Evolutionary conservation across 768 basidiomycete species (phyloP), one percentile per base, ranked within the genome.

Genomic region (Lactifluus subvellereus): DNA sequence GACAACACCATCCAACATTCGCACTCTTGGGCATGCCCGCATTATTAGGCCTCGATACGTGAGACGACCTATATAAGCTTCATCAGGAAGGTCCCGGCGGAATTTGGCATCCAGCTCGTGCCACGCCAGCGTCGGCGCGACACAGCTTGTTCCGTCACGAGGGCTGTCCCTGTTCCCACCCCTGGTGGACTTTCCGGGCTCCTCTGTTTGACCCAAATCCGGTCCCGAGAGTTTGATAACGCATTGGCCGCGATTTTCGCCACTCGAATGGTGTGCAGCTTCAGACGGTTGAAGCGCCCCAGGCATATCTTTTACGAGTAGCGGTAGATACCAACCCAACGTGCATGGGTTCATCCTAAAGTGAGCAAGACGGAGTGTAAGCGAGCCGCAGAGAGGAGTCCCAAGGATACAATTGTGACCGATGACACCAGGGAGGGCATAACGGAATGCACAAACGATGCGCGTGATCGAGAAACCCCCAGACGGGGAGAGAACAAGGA

Each of bases 321-420:
- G 76, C 27, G 97, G 94, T 38, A 97, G 80, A 74, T 99, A 98
- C 89, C 93, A 96, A 6, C 91, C 91, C 11, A 98, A 85, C 20
- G 95, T 98, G 68, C 90, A 93, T 58, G 97, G 95, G 71, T 99
- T 99, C 94, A 98, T 97, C 74, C 87, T 83, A 68, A 27, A 27
- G 27, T 27, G 52, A 61, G 47, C 9, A 51, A 60, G 53, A 37
- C 18, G 37, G 55, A 54, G 50, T 10, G 52, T 49, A 47, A 67
- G 55, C 52, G 37, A 54, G 64, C 65, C 45, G 40, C 50, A 49
- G 37, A 42, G 22, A 66, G 61, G 20, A 47, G 13, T 27, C 3
- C 45, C 38, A 40, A 37, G 22, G 54, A 49, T 38, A 5, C 10
- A 59, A 53, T 20, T 27, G 47, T 11, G 38, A 35, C 14, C 1